Evolutionary conservation across 2,329 filamentous ascomycete species (phyloP), one percentile per base, ranked within the genome.

Genomic region (Coniella vitis): DNA sequence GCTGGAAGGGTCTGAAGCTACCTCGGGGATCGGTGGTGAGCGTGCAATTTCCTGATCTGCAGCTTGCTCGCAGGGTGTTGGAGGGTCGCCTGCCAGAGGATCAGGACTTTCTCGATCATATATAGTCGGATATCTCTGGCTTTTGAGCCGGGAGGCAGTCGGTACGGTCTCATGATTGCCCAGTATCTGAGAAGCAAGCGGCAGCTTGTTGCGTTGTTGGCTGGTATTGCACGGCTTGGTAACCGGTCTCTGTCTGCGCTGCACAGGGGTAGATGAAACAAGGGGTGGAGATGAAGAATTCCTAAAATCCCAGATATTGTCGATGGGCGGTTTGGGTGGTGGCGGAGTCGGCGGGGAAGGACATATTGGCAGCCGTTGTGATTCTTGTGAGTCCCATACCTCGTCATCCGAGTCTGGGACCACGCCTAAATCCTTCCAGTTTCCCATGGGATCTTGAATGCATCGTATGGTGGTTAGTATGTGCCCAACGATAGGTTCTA

Each of bases 371-470:
- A 54, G 49, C 17, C 35, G 54, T 40, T 55, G 56, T 13, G 58
- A 62, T 54, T 65, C 63, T 45, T 67, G 61, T 48, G 61, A 66
- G 53, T 68, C 65, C 56, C 66, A 61, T 4, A 60, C 63, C 61
- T 70, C 68, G 56, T 70, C 67, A 58, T 70, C 68, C 58, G 68
- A 70, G 57, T 70, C 67, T 40, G 67, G 68, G 58, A 70, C 68
- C 59, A 67, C 67, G 58, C 68, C 68, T 63, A 66, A 58, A 61
- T 67, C 65, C 65, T 68, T 68, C 68, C 68, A 70, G 58, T 63
- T 66, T 55, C 61, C 65, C 68, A 70, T 70, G 58, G 55, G 53
- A 51, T 38, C 58, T 45, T 46, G 37, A 38, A 51, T 50, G 32
- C 51, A 53, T 53, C 36, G 40, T 53, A 51, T 29, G 37, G 10